Evolutionary conservation across 1,284 basidiomycete genomes (phyloP).

Genomic region (Anthracocystis panici-leucophaei): DNA sequence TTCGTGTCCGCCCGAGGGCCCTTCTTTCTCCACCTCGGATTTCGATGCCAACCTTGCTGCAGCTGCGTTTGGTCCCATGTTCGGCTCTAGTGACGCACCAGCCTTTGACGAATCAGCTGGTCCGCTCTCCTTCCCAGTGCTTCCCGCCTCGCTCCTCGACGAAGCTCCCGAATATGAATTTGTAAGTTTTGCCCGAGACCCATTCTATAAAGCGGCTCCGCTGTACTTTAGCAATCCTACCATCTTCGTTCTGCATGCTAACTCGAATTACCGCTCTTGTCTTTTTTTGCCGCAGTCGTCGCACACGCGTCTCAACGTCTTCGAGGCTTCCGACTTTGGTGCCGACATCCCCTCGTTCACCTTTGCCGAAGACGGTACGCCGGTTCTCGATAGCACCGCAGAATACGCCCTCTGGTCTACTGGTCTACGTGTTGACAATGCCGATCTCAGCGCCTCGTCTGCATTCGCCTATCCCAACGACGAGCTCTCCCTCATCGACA

Average conservation of each 20-base stretch:
- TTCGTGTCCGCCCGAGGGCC: conserved; percentile 40
- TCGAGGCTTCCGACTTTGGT: conserved; percentile 44
- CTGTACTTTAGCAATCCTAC: background rate
- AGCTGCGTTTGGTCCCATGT: conserved; percentile 27
- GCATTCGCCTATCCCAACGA: conserved; percentile 26
- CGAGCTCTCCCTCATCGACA: conserved; percentile 18
- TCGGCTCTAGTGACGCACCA: conserved; percentile 13
- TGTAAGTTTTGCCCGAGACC: conserved; percentile 45
- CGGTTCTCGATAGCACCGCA: conserved; percentile 26
- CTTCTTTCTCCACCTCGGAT: conserved; percentile 30
- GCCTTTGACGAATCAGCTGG: conserved; percentile 13
- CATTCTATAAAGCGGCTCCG: background rate
- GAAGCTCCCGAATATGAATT: conserved; percentile 64
- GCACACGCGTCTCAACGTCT: conserved; percentile 65
- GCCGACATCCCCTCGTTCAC: conserved; percentile 32
- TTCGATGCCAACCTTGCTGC: conserved; percentile 45
- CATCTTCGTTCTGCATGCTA: background rate
- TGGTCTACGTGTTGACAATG: conserved; percentile 21
- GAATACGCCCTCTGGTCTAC: conserved; percentile 44
- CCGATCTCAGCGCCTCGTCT: conserved; percentile 21
- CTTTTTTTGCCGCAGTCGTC: conserved; percentile 42
- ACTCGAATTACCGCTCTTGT: conserved; percentile 1
- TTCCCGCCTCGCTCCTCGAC: conserved; percentile 62
- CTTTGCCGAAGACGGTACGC: conserved; percentile 37
- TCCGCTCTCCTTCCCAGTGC: conserved; percentile 61